Percentiles rank a stretch among this genome's conserved stretches.
Evolutionary conservation across 345 rosid genomes (phyloP).

Genomic region (Crucihimalaya himalaica): DNA sequence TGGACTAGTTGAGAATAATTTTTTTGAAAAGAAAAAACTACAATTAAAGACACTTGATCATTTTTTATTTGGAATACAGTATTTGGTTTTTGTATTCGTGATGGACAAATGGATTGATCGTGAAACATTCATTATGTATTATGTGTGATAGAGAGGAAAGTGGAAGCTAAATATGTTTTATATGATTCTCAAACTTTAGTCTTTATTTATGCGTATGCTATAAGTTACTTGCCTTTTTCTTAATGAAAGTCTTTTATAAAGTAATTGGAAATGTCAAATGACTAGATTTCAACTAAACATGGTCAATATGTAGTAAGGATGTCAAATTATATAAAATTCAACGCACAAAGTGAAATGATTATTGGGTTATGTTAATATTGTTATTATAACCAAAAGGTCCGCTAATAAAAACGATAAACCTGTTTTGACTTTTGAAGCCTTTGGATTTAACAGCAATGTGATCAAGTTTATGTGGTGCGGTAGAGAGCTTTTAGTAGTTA

Average conservation of each 20-base stretch:
- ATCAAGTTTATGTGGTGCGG: not conserved
- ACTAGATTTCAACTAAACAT: constrained; percentile 36
- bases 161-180: not conserved
- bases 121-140: not conserved
- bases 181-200: constrained; percentile 18
- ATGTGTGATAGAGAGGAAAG: constrained; percentile 10
- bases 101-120: constrained; percentile 19
- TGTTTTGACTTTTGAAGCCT: constrained; percentile 21
- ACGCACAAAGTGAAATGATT: constrained; percentile 21
- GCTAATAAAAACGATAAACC: constrained; percentile 15
- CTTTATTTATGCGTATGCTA: constrained; percentile 28
- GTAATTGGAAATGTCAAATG: constrained; percentile 27
- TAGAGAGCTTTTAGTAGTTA: constrained; percentile 8
- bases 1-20: not conserved
- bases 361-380: constrained; percentile 20
- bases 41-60: not conserved
- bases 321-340: constrained; percentile 31
- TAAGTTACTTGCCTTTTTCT: constrained; percentile 23
- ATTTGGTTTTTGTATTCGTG: constrained; percentile 2
- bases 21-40: not conserved
- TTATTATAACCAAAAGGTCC: constrained; percentile 6
- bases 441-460: constrained; percentile 4
- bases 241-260: not conserved
- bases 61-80: not conserved
- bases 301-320: constrained; percentile 16